These are phyloP conservation scores for Lachnellula cervina DNA, from an alignment of 2,329 filamentous ascomycete genomes.

Conservation along the genomic window DNA sequence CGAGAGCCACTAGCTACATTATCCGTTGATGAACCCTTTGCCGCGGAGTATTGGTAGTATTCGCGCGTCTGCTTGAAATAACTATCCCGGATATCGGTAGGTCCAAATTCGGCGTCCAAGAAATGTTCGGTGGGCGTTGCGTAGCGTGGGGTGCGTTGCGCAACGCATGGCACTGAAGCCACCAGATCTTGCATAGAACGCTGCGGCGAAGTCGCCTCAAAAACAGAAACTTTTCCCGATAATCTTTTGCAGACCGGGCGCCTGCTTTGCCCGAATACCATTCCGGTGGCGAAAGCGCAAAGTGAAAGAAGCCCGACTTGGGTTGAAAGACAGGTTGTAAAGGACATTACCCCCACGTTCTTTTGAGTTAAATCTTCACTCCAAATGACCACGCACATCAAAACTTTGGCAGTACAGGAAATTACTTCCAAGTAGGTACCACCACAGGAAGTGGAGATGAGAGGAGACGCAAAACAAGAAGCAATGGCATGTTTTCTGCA, in stretches of 20 bases:
- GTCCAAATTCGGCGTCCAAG: not conserved
- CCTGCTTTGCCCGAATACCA: too few relatives aligned
- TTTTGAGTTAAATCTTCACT: conserved; percentile 1
- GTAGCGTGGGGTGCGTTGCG: not conserved
- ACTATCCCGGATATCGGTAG: not conserved
- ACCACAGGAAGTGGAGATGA: conserved; percentile 13
- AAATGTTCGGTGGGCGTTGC: not conserved
- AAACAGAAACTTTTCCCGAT: not conserved
- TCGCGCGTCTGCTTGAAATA: too few relatives aligned
- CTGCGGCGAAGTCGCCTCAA: not conserved
- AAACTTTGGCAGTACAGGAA: not conserved
- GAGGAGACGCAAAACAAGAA: not conserved
- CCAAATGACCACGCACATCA: conserved; percentile 7
- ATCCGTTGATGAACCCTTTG: too few relatives aligned
- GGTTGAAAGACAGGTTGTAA: not conserved
- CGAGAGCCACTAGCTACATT: too few relatives aligned
- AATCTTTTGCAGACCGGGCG: not conserved
- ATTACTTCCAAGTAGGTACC: conserved; percentile 18
- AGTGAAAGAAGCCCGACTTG: not conserved
- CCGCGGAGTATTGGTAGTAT: too few relatives aligned
- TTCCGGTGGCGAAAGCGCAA: too few relatives aligned
- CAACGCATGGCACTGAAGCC: not conserved
- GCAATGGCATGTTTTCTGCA: conserved; percentile 8
- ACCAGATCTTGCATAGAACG: conserved; percentile 2
- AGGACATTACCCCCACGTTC: not conserved